Evolutionary conservation across 345 rosid genomes (phyloP).

Genomic region (Corchorus olitorius): DNA sequence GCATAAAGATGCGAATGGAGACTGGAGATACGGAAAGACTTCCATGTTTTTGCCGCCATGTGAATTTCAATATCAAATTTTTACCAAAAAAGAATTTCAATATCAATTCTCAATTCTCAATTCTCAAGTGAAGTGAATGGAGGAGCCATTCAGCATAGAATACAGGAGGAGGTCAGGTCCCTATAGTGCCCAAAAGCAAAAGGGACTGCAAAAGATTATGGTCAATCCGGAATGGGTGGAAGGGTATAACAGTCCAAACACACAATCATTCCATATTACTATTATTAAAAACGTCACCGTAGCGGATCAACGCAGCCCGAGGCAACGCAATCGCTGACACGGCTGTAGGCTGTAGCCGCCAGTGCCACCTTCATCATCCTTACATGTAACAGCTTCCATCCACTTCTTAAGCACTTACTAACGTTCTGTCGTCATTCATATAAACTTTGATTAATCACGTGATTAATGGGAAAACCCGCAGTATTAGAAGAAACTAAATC

Average conservation of each 20-base stretch:
- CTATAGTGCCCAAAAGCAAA: background rate
- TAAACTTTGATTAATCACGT: background rate
- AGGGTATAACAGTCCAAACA: slow-evolving; percentile 13
- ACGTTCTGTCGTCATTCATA: too few species aligned
- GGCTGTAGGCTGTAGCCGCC: background rate
- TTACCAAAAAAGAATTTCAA: too few species aligned
- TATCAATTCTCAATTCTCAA: too few species aligned
- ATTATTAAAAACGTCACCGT: background rate
- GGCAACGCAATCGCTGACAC: slow-evolving; percentile 4
- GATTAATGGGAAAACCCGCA: background rate
- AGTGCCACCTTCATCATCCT: background rate
- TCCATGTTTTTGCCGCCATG: background rate
- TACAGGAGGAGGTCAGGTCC: background rate
- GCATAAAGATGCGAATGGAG: background rate
- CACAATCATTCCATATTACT: too few species aligned
- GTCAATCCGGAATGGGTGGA: slow-evolving; percentile 7
- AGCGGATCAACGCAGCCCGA: slow-evolving; percentile 9
- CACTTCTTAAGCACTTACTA: background rate
- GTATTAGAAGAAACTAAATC: background rate
- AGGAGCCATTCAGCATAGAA: too few species aligned
- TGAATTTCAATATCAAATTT: too few species aligned
- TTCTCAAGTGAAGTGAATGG: too few species aligned
- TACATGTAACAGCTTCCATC: background rate
- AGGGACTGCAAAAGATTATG: background rate
- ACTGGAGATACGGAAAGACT: background rate